A percentile compares a stretch with the other conserved stretches of the same genome.
Evolutionary conservation across 2,329 filamentous ascomycete species (phyloP).

Genomic region (Lachnellula arida): DNA sequence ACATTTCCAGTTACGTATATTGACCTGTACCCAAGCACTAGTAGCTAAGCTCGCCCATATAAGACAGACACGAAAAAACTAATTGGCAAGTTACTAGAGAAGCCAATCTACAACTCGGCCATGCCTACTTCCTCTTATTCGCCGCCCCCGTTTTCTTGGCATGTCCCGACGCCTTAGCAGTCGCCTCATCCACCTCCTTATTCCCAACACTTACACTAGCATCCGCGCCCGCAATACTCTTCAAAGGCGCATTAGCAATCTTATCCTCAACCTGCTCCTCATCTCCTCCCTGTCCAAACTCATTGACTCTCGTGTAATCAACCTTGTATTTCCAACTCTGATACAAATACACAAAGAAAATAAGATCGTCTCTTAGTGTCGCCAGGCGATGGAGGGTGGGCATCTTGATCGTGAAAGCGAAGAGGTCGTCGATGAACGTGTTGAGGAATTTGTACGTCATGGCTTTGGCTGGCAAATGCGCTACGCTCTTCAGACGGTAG

Average conservation of each 20-base stretch:
- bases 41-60: neutral
- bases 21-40: too few species aligned
- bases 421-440: constrained; percentile 98
- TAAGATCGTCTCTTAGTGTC: constrained; percentile 89
- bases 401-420: constrained; percentile 99
- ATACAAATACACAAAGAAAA: constrained; percentile 97
- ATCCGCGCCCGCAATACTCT: constrained; percentile 18
- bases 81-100: too few species aligned
- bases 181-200: constrained; percentile 32
- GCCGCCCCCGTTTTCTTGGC: constrained; percentile 44
- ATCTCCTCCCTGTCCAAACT: constrained; percentile 98
- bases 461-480: constrained; percentile 93
- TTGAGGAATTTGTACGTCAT: constrained; percentile 99
- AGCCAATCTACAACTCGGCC: neutral
- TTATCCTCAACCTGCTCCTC: constrained; percentile 62
- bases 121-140: constrained; percentile 41
- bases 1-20: neutral
- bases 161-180: constrained; percentile 43
- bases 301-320: constrained; percentile 89
- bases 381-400: constrained; percentile 87
- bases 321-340: constrained; percentile 90
- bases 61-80: neutral
- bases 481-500: constrained; percentile 91
- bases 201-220: constrained; percentile 20
- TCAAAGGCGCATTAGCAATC: constrained; percentile 34